These are phyloP conservation scores for Candida incommunis DNA, from an alignment of 805 yeast genomes.

Conservation along the genomic window DNA sequence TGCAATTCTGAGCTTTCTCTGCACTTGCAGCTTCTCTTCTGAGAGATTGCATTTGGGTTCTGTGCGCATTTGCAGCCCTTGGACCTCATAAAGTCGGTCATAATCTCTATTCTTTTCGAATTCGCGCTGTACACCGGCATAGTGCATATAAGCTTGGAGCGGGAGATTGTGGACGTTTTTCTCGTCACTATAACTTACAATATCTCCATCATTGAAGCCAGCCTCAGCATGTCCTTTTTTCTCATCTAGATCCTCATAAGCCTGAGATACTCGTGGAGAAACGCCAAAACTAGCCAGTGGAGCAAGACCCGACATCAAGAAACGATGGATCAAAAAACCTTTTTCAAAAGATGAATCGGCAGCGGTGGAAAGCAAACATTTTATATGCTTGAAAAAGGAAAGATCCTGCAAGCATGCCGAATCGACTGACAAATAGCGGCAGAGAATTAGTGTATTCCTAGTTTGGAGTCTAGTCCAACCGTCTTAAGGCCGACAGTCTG, in stretches of 20 bases:
- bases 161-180: conserved; percentile 9
- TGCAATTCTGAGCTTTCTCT: conserved; percentile 6
- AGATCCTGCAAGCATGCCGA: too few relatives aligned
- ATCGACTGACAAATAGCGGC: too few relatives aligned
- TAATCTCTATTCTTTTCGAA: conserved; percentile 8
- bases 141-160: conserved; percentile 8
- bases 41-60: conserved; percentile 3
- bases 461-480: too few relatives aligned
- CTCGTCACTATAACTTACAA: conserved; percentile 5
- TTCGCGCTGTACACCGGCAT: conserved; percentile 12
- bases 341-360: too few relatives aligned
- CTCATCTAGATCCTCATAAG: neutral
- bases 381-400: too few relatives aligned
- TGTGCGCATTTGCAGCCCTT: neutral
- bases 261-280: neutral
- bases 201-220: neutral
- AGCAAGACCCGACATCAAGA: too few relatives aligned
- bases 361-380: too few relatives aligned
- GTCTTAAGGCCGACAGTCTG: too few relatives aligned
- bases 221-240: neutral
- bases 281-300: neutral
- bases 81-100: neutral
- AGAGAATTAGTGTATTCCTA: too few relatives aligned
- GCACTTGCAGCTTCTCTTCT: conserved; percentile 10
- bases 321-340: too few relatives aligned